Evolutionary conservation across 208 protist genomes (phyloP), one percentile per base, ranked within the genome.

Genomic region (Tritrichomonas foetus): DNA sequence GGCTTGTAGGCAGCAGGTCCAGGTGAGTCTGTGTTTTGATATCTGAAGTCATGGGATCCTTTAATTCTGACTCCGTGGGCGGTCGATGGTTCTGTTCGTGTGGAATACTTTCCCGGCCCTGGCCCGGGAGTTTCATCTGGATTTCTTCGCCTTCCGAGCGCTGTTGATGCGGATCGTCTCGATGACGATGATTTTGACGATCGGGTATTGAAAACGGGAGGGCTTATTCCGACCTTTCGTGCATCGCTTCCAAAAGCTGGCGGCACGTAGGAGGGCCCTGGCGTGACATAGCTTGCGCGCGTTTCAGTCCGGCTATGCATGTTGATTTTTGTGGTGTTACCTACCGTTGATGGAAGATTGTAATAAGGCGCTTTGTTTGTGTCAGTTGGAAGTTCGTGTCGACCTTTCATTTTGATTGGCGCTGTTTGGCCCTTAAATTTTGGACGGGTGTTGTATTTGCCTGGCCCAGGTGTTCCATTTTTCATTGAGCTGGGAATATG

Each of bases 101-200:
- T 30, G 30, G 39, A 49, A 57, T 89, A 89, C 44, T 25, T 33
- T 47, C 41, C 78, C 8, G 78, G 78, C n/a, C 78, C 78, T 39
- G 78, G 78, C 13, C 78, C 78, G 33, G 78, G 78, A 89, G 78
- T 89, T 69, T n/a, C 64, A n/a, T 69, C 27, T 69, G 64, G 64
- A 69, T 61, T 61, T 82, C 33, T 82, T 82, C 33, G 3, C 8
- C 39, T 30, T 47, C 41, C 41, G 5, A 82, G 74, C 1, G 74
- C 3, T 20, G 74, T 50, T 44, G 36, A 36, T 82, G 74, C 53
- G 5, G 11, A 5, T 61, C 53, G 5, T 61, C 11, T 22, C 11
- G 11, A 22, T 61, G 53, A 5, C 16, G 53, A 61, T 61, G 53
- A 61, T 16, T 16, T 61, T 61, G 53, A 61, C 16, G 5, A 22